Evolutionary conservation across 2,329 filamentous ascomycete genomes (phyloP), one percentile per base, ranked within the genome.

Genomic region (Colletotrichum simmondsii): DNA sequence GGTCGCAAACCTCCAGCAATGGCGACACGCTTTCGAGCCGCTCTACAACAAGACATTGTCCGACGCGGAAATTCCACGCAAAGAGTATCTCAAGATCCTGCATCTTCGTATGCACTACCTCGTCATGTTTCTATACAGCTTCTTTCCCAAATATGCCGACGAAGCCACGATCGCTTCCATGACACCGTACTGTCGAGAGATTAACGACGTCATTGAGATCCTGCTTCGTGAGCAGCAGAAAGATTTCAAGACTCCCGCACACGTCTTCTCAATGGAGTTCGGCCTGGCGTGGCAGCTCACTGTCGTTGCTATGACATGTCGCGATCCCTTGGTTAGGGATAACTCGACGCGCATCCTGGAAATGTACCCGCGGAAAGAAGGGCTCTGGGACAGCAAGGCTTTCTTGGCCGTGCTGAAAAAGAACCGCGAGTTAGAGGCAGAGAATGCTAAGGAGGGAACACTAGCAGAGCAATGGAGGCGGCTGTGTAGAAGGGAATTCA

Each of bases 221-320:
- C 71, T 86, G 4, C 80, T 87, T 28, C 63, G 73, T 1, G 74
- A 74, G 63, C 76, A 78, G 67, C 76, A 76, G 16, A 59, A 56
- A 2, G 65, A 37, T 12, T 49, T 72, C 28, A 54, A 49, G 56
- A 64, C n/a, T 46, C 74, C 75, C 30, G 77, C 78, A 12, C 79
- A 81, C 14, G 79, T 79, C 63, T 86, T 87, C 71, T 81, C 85
- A 1, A 84, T 87, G 83, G 85, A 87, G 70, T 81, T 83, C 2
- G 85, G 85, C 0, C 85, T 83, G 76, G 85, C 84, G 7, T 85
- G 85, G 83, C 83, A 84, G 0, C 77, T 87, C 4, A 84, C 85
- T 28, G 75, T 85, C 5, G 80, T 82, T 4, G 79, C 84, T 0
- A 83, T 84, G 76, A 82, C 81, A 7, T 86, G 84, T 58, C 80